These are phyloP conservation scores for Colletotrichum sp. DNA, from an alignment of 2,329 filamentous ascomycete species.

Conservation along the genomic window DNA sequence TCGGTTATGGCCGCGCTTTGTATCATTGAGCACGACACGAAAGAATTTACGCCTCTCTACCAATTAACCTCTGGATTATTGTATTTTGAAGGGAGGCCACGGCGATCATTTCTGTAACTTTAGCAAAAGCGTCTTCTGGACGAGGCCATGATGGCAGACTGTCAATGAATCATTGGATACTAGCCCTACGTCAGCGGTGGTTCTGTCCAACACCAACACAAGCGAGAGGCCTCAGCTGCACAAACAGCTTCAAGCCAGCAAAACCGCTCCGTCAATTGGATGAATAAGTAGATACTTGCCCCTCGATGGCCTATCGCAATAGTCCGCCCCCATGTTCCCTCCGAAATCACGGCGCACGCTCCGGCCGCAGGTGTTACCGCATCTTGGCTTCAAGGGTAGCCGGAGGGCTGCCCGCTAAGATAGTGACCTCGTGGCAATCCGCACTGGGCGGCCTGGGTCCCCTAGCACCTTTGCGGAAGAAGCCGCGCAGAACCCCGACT, in stretches of 20 bases:
- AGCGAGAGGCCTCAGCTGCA: background rate
- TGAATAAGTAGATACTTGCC: background rate
- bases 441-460: background rate
- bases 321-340: background rate
- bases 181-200: background rate
- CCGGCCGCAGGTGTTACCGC: background rate
- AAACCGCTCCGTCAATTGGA: background rate
- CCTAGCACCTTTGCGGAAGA: background rate
- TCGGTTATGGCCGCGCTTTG: background rate
- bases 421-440: background rate
- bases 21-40: conserved; percentile 15
- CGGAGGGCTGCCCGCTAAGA: background rate
- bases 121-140: background rate
- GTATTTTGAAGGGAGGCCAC: background rate
- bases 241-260: background rate
- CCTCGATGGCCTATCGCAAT: background rate
- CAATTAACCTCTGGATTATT: background rate
- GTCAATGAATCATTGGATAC: background rate
- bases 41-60: background rate
- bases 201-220: background rate
- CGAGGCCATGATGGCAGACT: background rate
- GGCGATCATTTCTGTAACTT: background rate
- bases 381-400: background rate
- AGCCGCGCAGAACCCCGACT: background rate
- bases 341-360: background rate